Conservation (phyloP, 2,329 filamentous ascomycete genomes). For the Rutstroemia sp. region DNA sequence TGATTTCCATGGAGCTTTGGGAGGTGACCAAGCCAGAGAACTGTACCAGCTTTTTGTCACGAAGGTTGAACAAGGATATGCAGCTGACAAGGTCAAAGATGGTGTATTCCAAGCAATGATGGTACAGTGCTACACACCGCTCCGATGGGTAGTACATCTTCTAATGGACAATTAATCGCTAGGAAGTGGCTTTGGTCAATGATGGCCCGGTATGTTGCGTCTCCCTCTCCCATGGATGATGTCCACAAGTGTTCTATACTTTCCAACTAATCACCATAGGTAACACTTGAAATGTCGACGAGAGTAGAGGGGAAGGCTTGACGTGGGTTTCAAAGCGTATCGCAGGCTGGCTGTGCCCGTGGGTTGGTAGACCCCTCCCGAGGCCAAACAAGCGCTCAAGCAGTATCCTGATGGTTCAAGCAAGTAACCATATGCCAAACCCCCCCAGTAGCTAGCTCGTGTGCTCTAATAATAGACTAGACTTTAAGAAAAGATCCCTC, state of each 20-base stretch:
- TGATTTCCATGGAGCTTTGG: conserved; percentile 84
- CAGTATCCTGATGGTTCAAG: not conserved
- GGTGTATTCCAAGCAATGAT: conserved; percentile 99
- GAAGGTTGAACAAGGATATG: conserved; percentile 67
- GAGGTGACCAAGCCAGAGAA: conserved; percentile 66
- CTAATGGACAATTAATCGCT: not conserved
- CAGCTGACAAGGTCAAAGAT: conserved; percentile 72
- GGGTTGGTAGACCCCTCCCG: too few relatives aligned
- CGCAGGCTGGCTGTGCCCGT: not conserved
- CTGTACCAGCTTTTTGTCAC: conserved; percentile 80
- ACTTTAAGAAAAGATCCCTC: not conserved
- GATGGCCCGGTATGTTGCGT: conserved; percentile 56
- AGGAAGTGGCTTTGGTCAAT: conserved; percentile 81
- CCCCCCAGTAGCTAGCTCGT: too few relatives aligned
- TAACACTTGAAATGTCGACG: conserved; percentile 27
- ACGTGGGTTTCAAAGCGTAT: not conserved
- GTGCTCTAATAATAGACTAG: not conserved
- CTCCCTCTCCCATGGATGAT: not conserved
- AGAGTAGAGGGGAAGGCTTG: conserved; percentile 17
- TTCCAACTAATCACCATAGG: conserved; percentile 14
- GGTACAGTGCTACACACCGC: conserved; percentile 31
- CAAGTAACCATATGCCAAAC: too few relatives aligned
- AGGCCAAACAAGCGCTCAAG: too few relatives aligned
- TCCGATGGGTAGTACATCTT: not conserved
- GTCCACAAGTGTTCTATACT: not conserved